Evolutionary conservation across 495 filamentous ascomycete species (phyloP).

Genomic region (Wilcoxina mikolae): DNA sequence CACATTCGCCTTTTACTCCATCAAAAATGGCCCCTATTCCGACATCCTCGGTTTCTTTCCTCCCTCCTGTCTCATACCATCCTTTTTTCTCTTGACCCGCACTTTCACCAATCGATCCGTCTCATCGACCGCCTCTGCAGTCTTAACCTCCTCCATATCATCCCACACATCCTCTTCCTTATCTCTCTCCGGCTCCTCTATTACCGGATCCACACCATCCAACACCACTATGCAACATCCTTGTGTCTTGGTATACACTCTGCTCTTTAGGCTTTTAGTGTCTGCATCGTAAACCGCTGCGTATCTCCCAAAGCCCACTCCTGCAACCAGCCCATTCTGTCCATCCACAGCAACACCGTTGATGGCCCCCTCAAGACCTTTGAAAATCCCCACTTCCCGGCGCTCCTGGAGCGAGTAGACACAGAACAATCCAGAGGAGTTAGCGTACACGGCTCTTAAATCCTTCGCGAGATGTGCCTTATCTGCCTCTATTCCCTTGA

Average conservation of each 20-base stretch:
- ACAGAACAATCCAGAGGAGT: constrained; percentile 16
- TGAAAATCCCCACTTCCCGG: constrained; percentile 19
- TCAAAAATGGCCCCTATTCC: too few species aligned
- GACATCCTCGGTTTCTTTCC: constrained; percentile 20
- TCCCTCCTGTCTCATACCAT: constrained; percentile 2
- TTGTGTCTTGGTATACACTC: constrained; percentile 18
- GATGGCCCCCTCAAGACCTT: constrained; percentile 21
- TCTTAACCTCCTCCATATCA: constrained; percentile 22
- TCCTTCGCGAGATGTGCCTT: constrained; percentile 8
- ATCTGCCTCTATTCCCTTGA: constrained; percentile 16
- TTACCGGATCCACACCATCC: constrained; percentile 13
- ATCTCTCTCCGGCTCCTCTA: constrained; percentile 13
- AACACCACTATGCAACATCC: constrained; percentile 18
- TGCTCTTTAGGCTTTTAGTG: constrained; percentile 10
- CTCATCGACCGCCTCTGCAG: constrained; percentile 3
- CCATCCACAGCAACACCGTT: constrained; percentile 7
- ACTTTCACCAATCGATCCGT: constrained; percentile 16
- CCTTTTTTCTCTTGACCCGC: constrained; percentile 14
- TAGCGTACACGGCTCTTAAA: constrained; percentile 17
- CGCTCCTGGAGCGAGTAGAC: constrained; percentile 13
- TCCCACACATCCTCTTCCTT: constrained; percentile 23
- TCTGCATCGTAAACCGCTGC: constrained; percentile 20
- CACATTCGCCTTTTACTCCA: too few species aligned
- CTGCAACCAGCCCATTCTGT: constrained; percentile 12
- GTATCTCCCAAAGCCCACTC: constrained; percentile 24